phyloP scores from a whole-genome alignment of 164 flowering plant species.

The Vitis rotundifolia region DNA sequence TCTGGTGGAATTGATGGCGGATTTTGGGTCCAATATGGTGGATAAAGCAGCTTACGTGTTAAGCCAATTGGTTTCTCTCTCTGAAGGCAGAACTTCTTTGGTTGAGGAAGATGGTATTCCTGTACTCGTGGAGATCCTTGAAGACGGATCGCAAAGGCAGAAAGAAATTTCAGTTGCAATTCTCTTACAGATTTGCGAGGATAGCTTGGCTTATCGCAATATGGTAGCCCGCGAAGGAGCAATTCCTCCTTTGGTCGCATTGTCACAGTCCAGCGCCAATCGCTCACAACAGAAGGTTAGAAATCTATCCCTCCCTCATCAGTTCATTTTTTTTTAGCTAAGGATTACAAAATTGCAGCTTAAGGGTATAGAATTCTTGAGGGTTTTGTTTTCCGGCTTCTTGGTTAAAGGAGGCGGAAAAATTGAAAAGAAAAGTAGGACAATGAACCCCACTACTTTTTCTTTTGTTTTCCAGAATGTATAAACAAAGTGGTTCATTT shows the following conservation, averaged over 20 bases:
- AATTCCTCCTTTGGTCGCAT: conserved; percentile 77
- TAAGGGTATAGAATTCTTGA: no score
- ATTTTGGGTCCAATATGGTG: conserved; percentile 76
- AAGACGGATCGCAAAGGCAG: conserved; percentile 78
- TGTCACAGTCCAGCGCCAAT: conserved; percentile 76
- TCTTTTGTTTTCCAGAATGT: no score
- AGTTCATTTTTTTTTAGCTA: no score
- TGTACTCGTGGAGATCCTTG: conserved; percentile 82
- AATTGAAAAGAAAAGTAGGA: no score
- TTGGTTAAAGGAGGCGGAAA: no score
- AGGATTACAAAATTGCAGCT: no score
- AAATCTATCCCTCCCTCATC: no score
- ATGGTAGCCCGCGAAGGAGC: conserved; percentile 97
- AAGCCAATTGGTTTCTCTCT: conserved; percentile 38
- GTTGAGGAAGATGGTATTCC: conserved; percentile 94
- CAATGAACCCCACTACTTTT: no score
- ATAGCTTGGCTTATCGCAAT: conserved; percentile 45
- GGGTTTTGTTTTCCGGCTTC: no score
- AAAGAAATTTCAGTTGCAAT: conserved; percentile 71
- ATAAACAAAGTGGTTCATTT: no score
- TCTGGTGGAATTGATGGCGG: conserved; percentile 84
- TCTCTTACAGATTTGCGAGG: conserved; percentile 72
- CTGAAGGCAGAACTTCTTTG: conserved; percentile 56
- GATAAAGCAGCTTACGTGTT: conserved; percentile 86
- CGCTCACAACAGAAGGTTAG: conserved; percentile 80